Base-by-base conservation (phyloP, 805 yeast species). In the Candida sithepensis region DNA sequence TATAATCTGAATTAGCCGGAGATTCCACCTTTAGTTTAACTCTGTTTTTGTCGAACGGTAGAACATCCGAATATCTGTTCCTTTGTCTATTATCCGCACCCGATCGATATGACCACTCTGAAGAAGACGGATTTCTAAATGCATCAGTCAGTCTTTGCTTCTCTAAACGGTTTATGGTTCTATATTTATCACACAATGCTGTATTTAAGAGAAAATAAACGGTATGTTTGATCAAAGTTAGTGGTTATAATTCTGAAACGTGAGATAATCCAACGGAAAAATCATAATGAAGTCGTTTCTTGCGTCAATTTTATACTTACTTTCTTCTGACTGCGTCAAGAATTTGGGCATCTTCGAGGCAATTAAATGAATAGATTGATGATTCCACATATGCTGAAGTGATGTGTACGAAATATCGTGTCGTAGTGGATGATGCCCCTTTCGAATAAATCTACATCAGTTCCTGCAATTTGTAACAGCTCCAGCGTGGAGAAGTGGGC, bases 31-130 rank as follows among this genome's bases (percentile, higher is more conserved):
- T 51, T 12, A 82, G 63, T 30, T 58, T 61, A 2, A 82, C 83
- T 33, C 88, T 62, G 37, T 77, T 80, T 46, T 70, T 67, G 56
- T 85, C 88, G 70, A 75, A 86, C 0, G 94, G 89, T 39, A 81
- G 63, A 10, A 85, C 78, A 57, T 84, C 80, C 4, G 72, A 57
- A 59, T 85, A 85, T 45, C 91, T 66, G 55, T 85, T 85, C 47
- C 83, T 65, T 9, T 53, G 43, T 21, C 40, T 44, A 34, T 59
- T 58, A 13, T 43, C 36, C 1, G 38, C 3, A 1, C 58, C 61
- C 1, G 44, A 41, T 9, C 36, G 7, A 14, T 46, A 33, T 2
- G 62, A 44, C 59, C 61, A 61, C 37, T 45, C 45, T 13, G 61
- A 53, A 2, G 47, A 22, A 4, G 38, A 12, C 0, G 55, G 55